Conservation (phyloP, 768 basidiomycete species). For the Amanita jacksonii region DNA sequence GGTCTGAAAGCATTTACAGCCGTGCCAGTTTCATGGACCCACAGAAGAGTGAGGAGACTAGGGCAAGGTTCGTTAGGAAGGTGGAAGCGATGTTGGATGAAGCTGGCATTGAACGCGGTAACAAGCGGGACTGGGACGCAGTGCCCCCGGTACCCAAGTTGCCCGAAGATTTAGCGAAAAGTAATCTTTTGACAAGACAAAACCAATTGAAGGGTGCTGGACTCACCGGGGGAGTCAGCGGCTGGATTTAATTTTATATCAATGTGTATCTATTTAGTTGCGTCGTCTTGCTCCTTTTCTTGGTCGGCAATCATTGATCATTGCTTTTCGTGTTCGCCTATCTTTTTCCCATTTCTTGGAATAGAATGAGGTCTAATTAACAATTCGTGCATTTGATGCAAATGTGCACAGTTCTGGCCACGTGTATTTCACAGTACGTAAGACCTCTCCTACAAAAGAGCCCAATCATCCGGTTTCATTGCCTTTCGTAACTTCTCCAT, state of each 20-base stretch:
- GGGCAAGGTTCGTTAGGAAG: conserved; percentile 39
- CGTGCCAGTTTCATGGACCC: conserved; percentile 44
- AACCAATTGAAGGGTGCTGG: conserved; percentile 1
- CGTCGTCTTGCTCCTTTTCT: not conserved
- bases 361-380: too few relatives aligned
- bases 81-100: conserved; percentile 45
- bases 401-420: too few relatives aligned
- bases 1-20: conserved; percentile 40
- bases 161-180: conserved; percentile 21
- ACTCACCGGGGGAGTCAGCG: not conserved
- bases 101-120: conserved; percentile 22
- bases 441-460: conserved; percentile 8
- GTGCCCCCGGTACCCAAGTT: conserved; percentile 19
- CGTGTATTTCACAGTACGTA: not conserved
- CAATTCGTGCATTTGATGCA: too few relatives aligned
- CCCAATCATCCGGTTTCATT: conserved; percentile 16
- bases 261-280: not conserved
- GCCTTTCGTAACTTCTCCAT: conserved; percentile 13
- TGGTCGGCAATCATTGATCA: not conserved
- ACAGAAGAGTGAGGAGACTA: conserved; percentile 39
- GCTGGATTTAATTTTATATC: conserved; percentile 4
- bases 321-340: not conserved
- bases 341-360: too few relatives aligned
- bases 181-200: conserved; percentile 4
- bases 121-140: conserved; percentile 8